These are phyloP conservation scores for Aureobasidium sp. DNA, from an alignment of 2,329 filamentous ascomycete species.

Conservation along the genomic window DNA sequence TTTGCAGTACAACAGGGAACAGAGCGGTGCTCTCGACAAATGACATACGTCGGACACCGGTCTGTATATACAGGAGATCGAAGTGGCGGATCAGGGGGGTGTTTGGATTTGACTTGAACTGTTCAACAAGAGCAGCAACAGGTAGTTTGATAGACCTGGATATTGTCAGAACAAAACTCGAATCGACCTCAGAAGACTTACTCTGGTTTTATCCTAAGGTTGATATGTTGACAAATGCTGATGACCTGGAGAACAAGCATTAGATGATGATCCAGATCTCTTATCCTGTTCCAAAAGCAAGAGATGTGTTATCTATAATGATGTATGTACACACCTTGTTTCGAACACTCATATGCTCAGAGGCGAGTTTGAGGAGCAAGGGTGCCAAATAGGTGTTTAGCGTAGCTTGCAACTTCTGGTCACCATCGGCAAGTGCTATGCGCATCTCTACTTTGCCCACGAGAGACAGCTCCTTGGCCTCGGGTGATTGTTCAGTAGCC, in stretches of 20 bases:
- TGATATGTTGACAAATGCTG: constrained; percentile 62
- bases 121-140: constrained; percentile 72
- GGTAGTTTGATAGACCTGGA: constrained; percentile 61
- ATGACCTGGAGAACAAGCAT: constrained; percentile 41
- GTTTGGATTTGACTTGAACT: constrained; percentile 68
- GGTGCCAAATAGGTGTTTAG: constrained; percentile 73
- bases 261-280: not conserved
- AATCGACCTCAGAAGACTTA: constrained; percentile 26
- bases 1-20: constrained; percentile 59
- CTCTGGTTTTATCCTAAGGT: constrained; percentile 51
- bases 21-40: constrained; percentile 58
- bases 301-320: not conserved
- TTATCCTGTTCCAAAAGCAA: not conserved
- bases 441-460: constrained; percentile 78
- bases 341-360: constrained; percentile 69
- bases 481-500: constrained; percentile 24
- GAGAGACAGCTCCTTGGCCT: constrained; percentile 69
- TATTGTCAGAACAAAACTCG: constrained; percentile 5
- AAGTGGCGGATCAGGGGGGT: constrained; percentile 75
- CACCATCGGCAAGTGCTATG: constrained; percentile 74
- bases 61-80: constrained; percentile 80
- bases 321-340: constrained; percentile 50
- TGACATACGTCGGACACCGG: constrained; percentile 59
- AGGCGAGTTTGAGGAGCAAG: constrained; percentile 76
- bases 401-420: constrained; percentile 69